Base-by-base conservation (phyloP, 2,329 filamentous ascomycete species). In the Bipolaris bicolor region DNA sequence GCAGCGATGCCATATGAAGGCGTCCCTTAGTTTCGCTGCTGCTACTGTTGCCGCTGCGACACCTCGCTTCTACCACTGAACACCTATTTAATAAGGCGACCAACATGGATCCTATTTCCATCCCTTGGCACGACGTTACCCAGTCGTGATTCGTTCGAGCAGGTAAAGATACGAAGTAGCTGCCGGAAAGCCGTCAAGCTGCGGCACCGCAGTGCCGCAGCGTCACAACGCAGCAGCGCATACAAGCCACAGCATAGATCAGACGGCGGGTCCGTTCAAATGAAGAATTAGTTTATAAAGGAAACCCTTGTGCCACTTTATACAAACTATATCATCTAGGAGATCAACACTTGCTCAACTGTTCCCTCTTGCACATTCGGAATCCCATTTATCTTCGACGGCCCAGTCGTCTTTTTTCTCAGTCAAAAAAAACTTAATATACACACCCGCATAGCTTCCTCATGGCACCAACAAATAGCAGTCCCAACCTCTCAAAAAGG, bases 401-500 rank as follows among this genome's bases (percentile, higher is more conserved):
- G 20, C 40, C n/a, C 40, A 9, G 6, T 41, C 13, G 39, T 11
- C 11, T 24, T 22, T 22, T 43, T 7, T 43, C 13, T 43, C 24
- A n/a, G n/a, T 9, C 7, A 20, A 20, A 20, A 20, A 43, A 43
- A 24, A 2, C 29, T 10, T 13, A 13, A 31, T 31, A 31, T 10
- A 11, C 10, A 3, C 20, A 20, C 29, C 2, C 29, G 4, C 10
- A 31, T 10, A 31, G 13, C 29, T 39, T 44, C 39, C 48, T 15
- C 31, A 72, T 72, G 69, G 70, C 69, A 51, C 68, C 68, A 46
- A 64, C 44, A 57, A 46, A 65, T 24, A 61, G 65, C 33, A 59
- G 66, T 11, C 4, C 29, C 10, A 31, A 26, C 52, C 10, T 52
- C 55, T 24, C 49, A 60, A 20, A 29, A 13, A 31, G 29, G 29